A percentile compares a stretch with the other conserved stretches of the same genome.
Conservation (phyloP, 495 filamentous ascomycete genomes). For the Pseudoneurospora amorphoporcata region DNA sequence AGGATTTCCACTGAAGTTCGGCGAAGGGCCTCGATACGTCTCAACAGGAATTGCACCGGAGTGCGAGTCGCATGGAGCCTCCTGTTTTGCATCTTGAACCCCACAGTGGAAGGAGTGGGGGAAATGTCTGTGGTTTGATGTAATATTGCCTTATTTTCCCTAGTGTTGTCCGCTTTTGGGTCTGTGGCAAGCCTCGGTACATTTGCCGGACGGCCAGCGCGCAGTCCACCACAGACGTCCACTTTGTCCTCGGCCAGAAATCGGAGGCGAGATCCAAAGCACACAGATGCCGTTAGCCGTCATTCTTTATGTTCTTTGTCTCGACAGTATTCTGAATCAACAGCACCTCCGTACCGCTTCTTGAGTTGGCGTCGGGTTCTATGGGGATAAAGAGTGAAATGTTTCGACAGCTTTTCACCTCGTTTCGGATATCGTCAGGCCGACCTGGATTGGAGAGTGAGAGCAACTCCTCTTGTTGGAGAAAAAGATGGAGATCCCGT, state of each 20-base stretch:
- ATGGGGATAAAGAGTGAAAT: not conserved
- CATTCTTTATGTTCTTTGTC: not conserved
- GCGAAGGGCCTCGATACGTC: not conserved
- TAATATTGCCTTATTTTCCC: not conserved
- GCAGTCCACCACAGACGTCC: not conserved
- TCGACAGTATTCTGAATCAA: not conserved
- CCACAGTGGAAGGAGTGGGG: not conserved
- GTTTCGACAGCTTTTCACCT: not conserved
- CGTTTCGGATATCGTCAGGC: not conserved
- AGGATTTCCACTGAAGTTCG: not conserved
- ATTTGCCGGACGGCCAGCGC: slow-evolving; percentile 5
- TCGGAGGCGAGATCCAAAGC: not conserved
- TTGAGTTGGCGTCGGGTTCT: not conserved
- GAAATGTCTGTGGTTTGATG: not conserved
- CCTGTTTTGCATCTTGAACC: not conserved
- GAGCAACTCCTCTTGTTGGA: not conserved
- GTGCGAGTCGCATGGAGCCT: not conserved
- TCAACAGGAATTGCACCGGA: not conserved
- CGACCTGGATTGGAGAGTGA: not conserved
- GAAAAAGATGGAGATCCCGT: not conserved
- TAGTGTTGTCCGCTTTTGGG: slow-evolving; percentile 1
- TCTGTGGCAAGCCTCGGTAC: slow-evolving; percentile 16
- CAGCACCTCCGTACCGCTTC: not conserved
- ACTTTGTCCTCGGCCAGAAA: not conserved
- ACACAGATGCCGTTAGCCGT: not conserved